Base-by-base conservation (phyloP, 139 green algal species). In the Protoeuglena noctilucae region DNA sequence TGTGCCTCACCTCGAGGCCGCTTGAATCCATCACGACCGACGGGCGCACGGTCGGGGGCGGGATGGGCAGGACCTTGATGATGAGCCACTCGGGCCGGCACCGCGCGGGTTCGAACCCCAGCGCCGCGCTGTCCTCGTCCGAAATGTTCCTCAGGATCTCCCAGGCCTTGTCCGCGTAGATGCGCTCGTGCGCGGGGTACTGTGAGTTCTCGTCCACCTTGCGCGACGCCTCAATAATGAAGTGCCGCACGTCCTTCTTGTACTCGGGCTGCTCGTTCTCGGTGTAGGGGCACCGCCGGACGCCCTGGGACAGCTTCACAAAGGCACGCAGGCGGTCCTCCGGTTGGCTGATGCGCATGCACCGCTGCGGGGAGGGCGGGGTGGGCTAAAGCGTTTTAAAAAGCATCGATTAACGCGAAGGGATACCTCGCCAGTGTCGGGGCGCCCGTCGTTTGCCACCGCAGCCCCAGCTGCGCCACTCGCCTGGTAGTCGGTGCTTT, bases 1-100 rank as follows among this genome's bases (percentile, higher is more conserved):
- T n/a, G n/a, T n/a, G n/a, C n/a, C n/a, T n/a, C n/a, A n/a, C n/a
- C n/a, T n/a, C n/a, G 17, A 27, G 12, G 43, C 43, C 43, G 12
- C 4, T 50, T 4, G 34, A 7, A 7, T 92, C 85, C 87, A 96
- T 96, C 69, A 83, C 75, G 1, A 99, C 92, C 12, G 70, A 83
- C 5, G 91, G 91, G 1, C 86, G 65, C 53, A 93, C 89, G 5
- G 78, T 71, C 12, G 84, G 87, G 26, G 92, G 92, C 25, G 92
- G 89, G 57, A 98, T 79, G 1, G 92, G 91, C 64, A 99, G 63
- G 25, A 90, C 84, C 0, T 77, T 84, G 28, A 94, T 69, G 46
- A 98, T 75, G 70, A 98, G 83, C 86, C 88, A 99, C 54, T 95
- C 86, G 0, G 92, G 92, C 18, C 86, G 77, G 21, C 72, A 71